Evolutionary conservation across 2,329 filamentous ascomycete genomes (phyloP), one percentile per base, ranked within the genome.

Genomic region (Arthroderma uncinatum): DNA sequence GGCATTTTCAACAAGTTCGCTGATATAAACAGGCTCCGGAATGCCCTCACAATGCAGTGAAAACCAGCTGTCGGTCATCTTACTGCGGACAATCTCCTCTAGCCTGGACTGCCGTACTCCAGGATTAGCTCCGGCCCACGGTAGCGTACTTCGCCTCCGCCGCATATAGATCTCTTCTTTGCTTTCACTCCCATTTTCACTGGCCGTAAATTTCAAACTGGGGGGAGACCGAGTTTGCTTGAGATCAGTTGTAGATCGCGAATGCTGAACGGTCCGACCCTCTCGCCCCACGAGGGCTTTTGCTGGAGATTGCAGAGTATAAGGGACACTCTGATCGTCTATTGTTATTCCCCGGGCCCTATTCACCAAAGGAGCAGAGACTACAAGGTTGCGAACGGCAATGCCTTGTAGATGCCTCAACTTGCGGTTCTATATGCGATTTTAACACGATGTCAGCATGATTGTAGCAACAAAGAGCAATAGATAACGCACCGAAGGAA

Each of bases 21-120:
- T 95, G 64, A 95, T 82, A 69, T 96, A 96, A n/a, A 96, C 74
- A 0, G 92, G 90, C 14, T 89, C 84, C 50, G 78, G 72, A 54
- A 82, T 72, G 2, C 74, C 80, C 1, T 81, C 75, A 48, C 84
- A 81, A 70, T 96, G 91, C 54, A 96, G 68, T 2, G 89, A 87
- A 70, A 95, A 93, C 78, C 95, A 96, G 14, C 85, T 84, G 72
- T 96, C 87, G n/a, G 85, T 89, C 72, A 93, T 84, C 54, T 82
- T 79, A 64, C 78, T 81, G 55, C 84, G 82, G 28, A 87, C 82
- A 6, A 88, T 80, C 62, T 84, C 79, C 69, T 93, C 87, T 42
- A 95, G 75, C 67, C 84, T 85, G 70, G 83, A 83, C 74, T 95
- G 90, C 56, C 89, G 71, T 12, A 74, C 73, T 59, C 75, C 74